A percentile compares a stretch with the other conserved stretches of the same genome.
Evolutionary conservation across 805 yeast species (phyloP).

Genomic region (Lachancea sp.): DNA sequence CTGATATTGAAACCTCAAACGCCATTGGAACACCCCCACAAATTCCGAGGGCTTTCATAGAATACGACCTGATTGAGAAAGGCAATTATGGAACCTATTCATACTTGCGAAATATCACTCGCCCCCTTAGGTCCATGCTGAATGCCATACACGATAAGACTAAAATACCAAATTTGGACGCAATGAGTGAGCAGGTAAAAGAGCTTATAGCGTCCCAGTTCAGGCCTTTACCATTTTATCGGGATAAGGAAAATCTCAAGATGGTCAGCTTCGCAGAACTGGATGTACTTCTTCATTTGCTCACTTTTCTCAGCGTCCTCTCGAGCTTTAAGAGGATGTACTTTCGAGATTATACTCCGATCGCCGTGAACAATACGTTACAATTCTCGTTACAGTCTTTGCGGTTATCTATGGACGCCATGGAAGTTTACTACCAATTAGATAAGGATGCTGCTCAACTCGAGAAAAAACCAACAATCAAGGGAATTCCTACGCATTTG

Average conservation of each 20-base stretch:
- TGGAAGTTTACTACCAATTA: slow-evolving; percentile 5
- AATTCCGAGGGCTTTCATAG: slow-evolving; percentile 7
- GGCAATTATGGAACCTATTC: slow-evolving; percentile 2
- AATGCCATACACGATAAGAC: slow-evolving; percentile 1
- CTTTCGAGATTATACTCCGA: slow-evolving; percentile 2
- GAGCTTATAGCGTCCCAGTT: not conserved
- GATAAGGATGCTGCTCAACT: slow-evolving; percentile 1
- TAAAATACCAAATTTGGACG: slow-evolving; percentile 8
- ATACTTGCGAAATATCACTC: slow-evolving; percentile 3
- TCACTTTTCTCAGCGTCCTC: not conserved
- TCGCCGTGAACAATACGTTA: slow-evolving; percentile 1
- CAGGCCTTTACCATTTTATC: slow-evolving; percentile 4
- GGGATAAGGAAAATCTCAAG: slow-evolving; percentile 1
- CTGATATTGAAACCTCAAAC: slow-evolving; percentile 12
- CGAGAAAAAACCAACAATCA: not conserved
- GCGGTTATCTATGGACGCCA: not conserved
- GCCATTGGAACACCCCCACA: slow-evolving; percentile 11
- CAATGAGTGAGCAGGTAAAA: not conserved
- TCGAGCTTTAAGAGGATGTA: slow-evolving; percentile 3
- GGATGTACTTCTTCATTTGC: not conserved
- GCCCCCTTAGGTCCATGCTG: slow-evolving; percentile 1
- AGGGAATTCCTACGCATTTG: slow-evolving; percentile 2
- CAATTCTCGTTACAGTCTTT: slow-evolving; percentile 1
- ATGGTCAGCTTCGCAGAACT: slow-evolving; percentile 2
- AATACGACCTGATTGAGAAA: not conserved